A percentile compares a stretch with the other conserved stretches of the same genome.
phyloP scores from a whole-genome alignment of 2,329 filamentous ascomycete genomes.

The Xylariaceae sp. region DNA sequence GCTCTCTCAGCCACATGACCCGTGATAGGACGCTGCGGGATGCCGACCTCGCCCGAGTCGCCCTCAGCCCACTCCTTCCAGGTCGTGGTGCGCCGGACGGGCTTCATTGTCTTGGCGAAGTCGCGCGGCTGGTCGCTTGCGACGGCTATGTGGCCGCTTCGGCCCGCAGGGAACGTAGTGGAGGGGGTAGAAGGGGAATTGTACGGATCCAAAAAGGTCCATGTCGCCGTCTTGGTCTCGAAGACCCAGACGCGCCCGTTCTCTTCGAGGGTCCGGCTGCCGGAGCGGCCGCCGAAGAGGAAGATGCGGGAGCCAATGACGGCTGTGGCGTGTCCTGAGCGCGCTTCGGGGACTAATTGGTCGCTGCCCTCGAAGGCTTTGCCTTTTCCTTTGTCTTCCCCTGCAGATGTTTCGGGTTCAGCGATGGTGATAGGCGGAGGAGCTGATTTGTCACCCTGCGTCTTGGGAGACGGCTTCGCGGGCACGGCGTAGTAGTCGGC shows the following conservation, averaged over 20 bases:
- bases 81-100: constrained; percentile 36
- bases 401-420: constrained; percentile 19
- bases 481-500: constrained; percentile 59
- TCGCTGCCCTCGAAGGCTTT: constrained; percentile 38
- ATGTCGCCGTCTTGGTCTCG: constrained; percentile 59
- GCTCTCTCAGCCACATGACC: constrained; percentile 55
- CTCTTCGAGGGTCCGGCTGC: constrained; percentile 71
- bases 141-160: constrained; percentile 67
- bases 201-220: constrained; percentile 61
- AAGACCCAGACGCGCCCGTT: constrained; percentile 72
- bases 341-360: constrained; percentile 61
- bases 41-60: constrained; percentile 50
- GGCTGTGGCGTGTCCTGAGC: constrained; percentile 70
- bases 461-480: constrained; percentile 38
- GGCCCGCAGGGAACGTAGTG: constrained; percentile 54
- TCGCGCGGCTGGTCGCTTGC: constrained; percentile 55
- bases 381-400: constrained; percentile 30
- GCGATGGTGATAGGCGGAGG: no score
- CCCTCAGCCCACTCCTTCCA: constrained; percentile 56
- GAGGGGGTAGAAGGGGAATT: no score
- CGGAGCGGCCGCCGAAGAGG: constrained; percentile 68
- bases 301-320: constrained; percentile 69
- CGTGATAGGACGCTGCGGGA: constrained; percentile 56
- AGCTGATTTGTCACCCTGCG: constrained; percentile 5
- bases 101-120: constrained; percentile 36